Percentiles rank a stretch among this genome's conserved stretches.
Conservation (phyloP, 306 rosid species). For the Rosa rugosa region DNA sequence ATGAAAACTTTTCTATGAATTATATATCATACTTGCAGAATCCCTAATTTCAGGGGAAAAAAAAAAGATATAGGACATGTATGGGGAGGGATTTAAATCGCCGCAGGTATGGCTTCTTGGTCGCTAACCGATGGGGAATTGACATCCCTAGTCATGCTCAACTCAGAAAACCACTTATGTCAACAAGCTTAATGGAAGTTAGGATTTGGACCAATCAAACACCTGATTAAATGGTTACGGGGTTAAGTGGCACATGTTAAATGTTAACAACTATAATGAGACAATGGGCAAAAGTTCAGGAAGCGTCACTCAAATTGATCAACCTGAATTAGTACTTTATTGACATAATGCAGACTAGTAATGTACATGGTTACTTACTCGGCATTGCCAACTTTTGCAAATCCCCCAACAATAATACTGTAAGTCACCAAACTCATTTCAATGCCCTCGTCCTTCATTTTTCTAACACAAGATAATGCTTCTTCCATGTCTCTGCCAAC, state of each 20-base stretch:
- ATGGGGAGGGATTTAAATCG: neutral
- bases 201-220: neutral
- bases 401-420: conserved; percentile 89
- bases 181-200: neutral
- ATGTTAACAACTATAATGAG: neutral
- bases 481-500: conserved; percentile 99
- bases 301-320: neutral
- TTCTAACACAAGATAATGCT: conserved; percentile 85
- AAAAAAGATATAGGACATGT: neutral
- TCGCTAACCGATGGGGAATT: neutral
- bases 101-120: neutral
- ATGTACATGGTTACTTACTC: conserved; percentile 59
- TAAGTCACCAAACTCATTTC: conserved; percentile 92
- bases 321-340: neutral
- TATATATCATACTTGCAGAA: neutral
- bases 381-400: conserved; percentile 69
- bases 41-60: neutral
- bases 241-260: neutral
- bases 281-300: neutral
- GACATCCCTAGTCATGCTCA: neutral
- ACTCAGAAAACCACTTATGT: neutral
- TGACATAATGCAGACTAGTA: neutral
- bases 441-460: conserved; percentile 86
- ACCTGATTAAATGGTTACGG: neutral
- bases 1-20: neutral